Percentiles rank a stretch among this genome's conserved stretches.
phyloP scores from a whole-genome alignment of 192 early-diverging fungal species.

The Coemansia sp. region DNA sequence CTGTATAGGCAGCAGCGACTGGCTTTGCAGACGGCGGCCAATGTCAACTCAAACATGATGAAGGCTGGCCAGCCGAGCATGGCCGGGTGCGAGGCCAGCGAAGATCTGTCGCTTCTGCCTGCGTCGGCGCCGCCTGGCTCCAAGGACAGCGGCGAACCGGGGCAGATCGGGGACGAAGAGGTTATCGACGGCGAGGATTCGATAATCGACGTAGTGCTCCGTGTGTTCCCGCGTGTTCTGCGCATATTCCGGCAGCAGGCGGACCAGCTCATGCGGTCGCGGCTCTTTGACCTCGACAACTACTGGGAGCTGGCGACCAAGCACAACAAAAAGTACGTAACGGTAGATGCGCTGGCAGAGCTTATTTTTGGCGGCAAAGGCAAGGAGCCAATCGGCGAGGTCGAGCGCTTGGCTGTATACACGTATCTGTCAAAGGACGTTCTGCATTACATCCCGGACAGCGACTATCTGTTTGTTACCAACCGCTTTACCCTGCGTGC shows the following conservation, averaged over 20 bases:
- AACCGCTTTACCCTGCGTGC: slow-evolving; percentile 55
- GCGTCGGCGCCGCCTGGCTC: neutral
- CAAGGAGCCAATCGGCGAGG: slow-evolving; percentile 10
- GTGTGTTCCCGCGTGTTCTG: slow-evolving; percentile 18
- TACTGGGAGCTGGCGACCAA: slow-evolving; percentile 30
- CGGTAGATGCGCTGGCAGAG: slow-evolving; percentile 34
- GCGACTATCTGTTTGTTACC: slow-evolving; percentile 49
- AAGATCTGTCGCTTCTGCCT: neutral
- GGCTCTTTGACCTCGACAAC: slow-evolving; percentile 27
- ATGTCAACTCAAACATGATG: neutral
- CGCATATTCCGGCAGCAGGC: slow-evolving; percentile 21
- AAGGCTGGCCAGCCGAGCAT: neutral
- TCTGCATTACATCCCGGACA: slow-evolving; percentile 54
- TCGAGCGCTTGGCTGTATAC: slow-evolving; percentile 57
- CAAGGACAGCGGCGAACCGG: neutral
- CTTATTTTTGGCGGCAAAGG: slow-evolving; percentile 26
- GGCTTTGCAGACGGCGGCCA: neutral
- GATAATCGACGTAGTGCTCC: slow-evolving; percentile 18
- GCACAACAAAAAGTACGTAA: slow-evolving; percentile 26
- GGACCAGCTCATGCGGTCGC: slow-evolving; percentile 34
- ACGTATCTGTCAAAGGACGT: slow-evolving; percentile 56
- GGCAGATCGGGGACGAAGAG: neutral
- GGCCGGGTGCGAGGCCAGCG: neutral
- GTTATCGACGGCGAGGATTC: slow-evolving; percentile 5
- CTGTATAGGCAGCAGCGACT: slow-evolving; percentile 16